Evolutionary conservation across 768 basidiomycete species (phyloP).

Genomic region (Leucosporidium scottii): DNA sequence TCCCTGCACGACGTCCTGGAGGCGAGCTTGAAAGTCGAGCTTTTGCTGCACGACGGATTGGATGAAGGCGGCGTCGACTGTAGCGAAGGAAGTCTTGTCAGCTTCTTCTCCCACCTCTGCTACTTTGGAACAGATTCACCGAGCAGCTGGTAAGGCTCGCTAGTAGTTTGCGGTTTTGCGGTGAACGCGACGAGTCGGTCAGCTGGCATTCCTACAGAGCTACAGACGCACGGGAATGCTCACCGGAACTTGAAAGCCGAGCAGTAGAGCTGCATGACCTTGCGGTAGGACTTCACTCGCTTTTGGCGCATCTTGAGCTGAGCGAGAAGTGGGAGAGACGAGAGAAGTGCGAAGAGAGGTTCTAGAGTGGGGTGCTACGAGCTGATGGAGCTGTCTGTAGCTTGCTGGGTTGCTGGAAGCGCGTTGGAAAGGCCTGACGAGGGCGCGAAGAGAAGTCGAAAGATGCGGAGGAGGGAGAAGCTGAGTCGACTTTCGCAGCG

Average conservation of each 20-base stretch:
- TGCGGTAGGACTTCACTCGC: slow-evolving; percentile 86
- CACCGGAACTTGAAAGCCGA: slow-evolving; percentile 75
- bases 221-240: not conserved
- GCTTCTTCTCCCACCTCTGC: not conserved
- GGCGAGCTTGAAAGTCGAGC: slow-evolving; percentile 67
- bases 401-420: no score
- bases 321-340: no score
- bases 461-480: no score
- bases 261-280: slow-evolving; percentile 84
- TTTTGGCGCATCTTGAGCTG: slow-evolving; percentile 72
- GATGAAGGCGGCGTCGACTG: slow-evolving; percentile 83
- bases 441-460: no score
- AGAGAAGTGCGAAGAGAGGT: no score
- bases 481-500: no score
- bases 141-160: slow-evolving; percentile 84
- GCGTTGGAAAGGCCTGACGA: no score
- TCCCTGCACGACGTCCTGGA: slow-evolving; percentile 72
- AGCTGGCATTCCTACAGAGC: not conserved
- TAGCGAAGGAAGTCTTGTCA: not conserved
- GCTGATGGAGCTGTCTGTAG: no score
- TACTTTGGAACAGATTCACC: slow-evolving; percentile 47
- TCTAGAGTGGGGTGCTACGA: no score
- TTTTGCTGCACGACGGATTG: slow-evolving; percentile 60
- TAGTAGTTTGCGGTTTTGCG: slow-evolving; percentile 3
- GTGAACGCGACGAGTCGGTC: not conserved